Conservation (phyloP, 2,329 filamentous ascomycete species). For the Arthrinium puccinioides region DNA sequence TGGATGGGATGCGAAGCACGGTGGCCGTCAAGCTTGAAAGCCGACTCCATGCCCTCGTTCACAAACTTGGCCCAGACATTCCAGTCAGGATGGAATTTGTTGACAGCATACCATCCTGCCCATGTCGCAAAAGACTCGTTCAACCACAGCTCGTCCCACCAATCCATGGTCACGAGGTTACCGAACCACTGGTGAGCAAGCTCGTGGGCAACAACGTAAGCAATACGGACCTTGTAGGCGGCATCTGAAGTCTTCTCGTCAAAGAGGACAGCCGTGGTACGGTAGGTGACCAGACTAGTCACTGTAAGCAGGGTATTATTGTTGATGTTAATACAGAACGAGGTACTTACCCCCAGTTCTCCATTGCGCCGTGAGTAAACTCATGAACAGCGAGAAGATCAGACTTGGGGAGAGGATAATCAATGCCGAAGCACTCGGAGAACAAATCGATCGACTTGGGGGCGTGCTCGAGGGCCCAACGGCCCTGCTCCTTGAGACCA, state of each 20-base stretch:
- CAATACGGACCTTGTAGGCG: slow-evolving; percentile 85
- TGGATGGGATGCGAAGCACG: slow-evolving; percentile 94
- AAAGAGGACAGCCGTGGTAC: slow-evolving; percentile 92
- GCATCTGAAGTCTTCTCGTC: slow-evolving; percentile 88
- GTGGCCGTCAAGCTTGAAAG: slow-evolving; percentile 82
- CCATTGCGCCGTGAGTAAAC: slow-evolving; percentile 84
- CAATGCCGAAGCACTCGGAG: slow-evolving; percentile 87
- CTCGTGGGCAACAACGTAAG: slow-evolving; percentile 97
- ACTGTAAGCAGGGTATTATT: no score
- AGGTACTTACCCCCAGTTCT: slow-evolving; percentile 97
- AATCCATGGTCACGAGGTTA: slow-evolving; percentile 93
- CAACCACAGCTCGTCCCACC: slow-evolving; percentile 91
- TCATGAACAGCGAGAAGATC: slow-evolving; percentile 89
- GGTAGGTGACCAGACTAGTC: slow-evolving; percentile 90
- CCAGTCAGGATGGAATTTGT: slow-evolving; percentile 93
- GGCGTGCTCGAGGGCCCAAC: slow-evolving; percentile 82
- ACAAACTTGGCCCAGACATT: slow-evolving; percentile 97
- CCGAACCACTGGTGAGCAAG: slow-evolving; percentile 96
- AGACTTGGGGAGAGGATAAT: slow-evolving; percentile 88
- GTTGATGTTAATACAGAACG: no score
- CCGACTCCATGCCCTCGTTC: slow-evolving; percentile 87
- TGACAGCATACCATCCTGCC: slow-evolving; percentile 91
- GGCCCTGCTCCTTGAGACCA: slow-evolving; percentile 88
- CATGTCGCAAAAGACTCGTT: slow-evolving; percentile 97
- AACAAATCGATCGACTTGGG: slow-evolving; percentile 94